Percentiles rank a stretch among this genome's conserved stretches.
Conservation (phyloP, 805 yeast genomes). For the Debaryomyces castellii region DNA sequence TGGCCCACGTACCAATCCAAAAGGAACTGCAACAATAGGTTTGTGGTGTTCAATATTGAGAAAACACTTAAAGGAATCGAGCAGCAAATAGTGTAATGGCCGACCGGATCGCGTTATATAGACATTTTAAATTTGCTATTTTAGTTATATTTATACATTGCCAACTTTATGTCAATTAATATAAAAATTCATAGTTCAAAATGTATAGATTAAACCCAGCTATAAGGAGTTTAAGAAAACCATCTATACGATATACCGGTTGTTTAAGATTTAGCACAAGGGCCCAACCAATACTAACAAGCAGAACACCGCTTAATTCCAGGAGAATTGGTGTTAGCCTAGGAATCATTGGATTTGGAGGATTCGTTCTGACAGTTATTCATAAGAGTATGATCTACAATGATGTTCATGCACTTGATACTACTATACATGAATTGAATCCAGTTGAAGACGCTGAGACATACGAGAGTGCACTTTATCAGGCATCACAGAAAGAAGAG, state of each 20-base stretch:
- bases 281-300: neutral
- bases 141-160: neutral
- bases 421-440: constrained; percentile 35
- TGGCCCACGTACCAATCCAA: constrained; percentile 51
- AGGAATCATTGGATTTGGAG: constrained; percentile 7
- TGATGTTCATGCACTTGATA: constrained; percentile 32
- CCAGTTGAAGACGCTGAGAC: constrained; percentile 59
- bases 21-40: constrained; percentile 52
- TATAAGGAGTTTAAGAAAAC: neutral
- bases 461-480: constrained; percentile 64
- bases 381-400: constrained; percentile 11
- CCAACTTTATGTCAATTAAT: neutral
- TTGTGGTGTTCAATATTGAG: constrained; percentile 48
- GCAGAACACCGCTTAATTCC: neutral
- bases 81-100: neutral
- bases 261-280: neutral
- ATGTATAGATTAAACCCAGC: neutral
- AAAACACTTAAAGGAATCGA: constrained; percentile 19
- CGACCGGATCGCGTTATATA: neutral
- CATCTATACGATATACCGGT: neutral
- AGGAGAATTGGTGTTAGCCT: constrained; percentile 1
- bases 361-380: constrained; percentile 1
- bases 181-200: neutral
- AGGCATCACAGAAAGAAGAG: constrained; percentile 59
- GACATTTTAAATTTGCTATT: neutral